phyloP scores from a whole-genome alignment of 2,329 filamentous ascomycete genomes.

The Grosmannia serpens region DNA sequence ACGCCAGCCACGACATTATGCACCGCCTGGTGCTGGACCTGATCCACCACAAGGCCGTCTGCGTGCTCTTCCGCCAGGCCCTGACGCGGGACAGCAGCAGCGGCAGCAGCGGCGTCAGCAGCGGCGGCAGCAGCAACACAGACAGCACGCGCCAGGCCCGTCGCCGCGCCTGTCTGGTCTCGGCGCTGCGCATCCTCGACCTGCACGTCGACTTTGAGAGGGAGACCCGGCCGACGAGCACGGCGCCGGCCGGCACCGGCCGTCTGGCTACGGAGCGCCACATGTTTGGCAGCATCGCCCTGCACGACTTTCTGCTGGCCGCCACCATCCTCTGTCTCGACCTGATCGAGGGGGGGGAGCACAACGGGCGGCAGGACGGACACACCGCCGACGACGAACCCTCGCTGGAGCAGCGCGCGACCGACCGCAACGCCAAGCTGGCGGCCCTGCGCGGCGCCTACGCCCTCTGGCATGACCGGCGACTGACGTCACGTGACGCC shows the following conservation, averaged over 20 bases:
- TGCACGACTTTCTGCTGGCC: constrained; percentile 51
- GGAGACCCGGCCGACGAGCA: constrained; percentile 29
- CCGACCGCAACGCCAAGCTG: constrained; percentile 20
- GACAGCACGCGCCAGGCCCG: constrained; percentile 25
- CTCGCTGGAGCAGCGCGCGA: constrained; percentile 4
- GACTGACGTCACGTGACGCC: constrained; percentile 26
- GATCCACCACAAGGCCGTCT: constrained; percentile 41
- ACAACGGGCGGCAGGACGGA: neutral
- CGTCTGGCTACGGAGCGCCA: constrained; percentile 40
- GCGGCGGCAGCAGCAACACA: constrained; percentile 16
- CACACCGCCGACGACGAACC: neutral
- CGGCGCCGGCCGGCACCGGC: constrained; percentile 24
- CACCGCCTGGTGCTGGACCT: constrained; percentile 39
- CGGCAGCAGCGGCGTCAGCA: constrained; percentile 8
- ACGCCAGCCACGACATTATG: constrained; percentile 33
- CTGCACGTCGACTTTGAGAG: constrained; percentile 36
- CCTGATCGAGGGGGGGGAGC: constrained; percentile 20
- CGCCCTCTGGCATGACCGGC: constrained; percentile 30
- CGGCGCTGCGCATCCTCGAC: constrained; percentile 34
- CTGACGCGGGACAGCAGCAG: constrained; percentile 16
- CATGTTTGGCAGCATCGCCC: constrained; percentile 43
- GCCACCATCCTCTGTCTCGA: constrained; percentile 48
- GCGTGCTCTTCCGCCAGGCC: constrained; percentile 44
- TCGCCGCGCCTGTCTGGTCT: constrained; percentile 37
- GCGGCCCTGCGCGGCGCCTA: constrained; percentile 30